Conservation (phyloP, 2,329 filamentous ascomycete genomes). For the Endocalyx cinctus region DNA sequence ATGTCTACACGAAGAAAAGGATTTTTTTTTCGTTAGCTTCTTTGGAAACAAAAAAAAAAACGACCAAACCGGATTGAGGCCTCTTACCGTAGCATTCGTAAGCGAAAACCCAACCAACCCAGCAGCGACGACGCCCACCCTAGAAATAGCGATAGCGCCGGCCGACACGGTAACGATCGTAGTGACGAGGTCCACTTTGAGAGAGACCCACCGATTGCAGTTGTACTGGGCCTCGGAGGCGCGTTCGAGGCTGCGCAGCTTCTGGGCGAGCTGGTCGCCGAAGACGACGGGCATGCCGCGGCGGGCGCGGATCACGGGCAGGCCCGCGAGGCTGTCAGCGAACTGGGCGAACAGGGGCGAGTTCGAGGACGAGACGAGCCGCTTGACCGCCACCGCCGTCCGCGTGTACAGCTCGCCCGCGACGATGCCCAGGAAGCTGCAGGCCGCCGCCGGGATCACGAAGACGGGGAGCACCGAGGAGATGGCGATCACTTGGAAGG, state of each 20-base stretch:
- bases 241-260: slow-evolving; percentile 42
- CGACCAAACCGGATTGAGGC: not conserved
- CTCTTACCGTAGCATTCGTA: slow-evolving; percentile 45
- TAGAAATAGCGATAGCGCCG: slow-evolving; percentile 47
- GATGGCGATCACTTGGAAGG: slow-evolving; percentile 33
- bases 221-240: slow-evolving; percentile 48
- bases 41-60: not conserved
- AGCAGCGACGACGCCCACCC: slow-evolving; percentile 42
- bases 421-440: slow-evolving; percentile 32
- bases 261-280: slow-evolving; percentile 43
- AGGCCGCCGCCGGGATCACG: slow-evolving; percentile 34
- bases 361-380: slow-evolving; percentile 34
- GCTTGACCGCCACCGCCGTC: slow-evolving; percentile 38
- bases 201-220: slow-evolving; percentile 53
- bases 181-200: slow-evolving; percentile 51
- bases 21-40: slow-evolving; percentile 8
- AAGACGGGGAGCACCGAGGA: slow-evolving; percentile 40
- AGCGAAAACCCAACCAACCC: slow-evolving; percentile 54
- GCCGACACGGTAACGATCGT: slow-evolving; percentile 47
- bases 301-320: slow-evolving; percentile 48
- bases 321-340: slow-evolving; percentile 45
- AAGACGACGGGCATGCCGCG: slow-evolving; percentile 44
- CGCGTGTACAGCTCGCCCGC: slow-evolving; percentile 41
- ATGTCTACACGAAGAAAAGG: too few relatives aligned
- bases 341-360: slow-evolving; percentile 56